Conservation (phyloP, 2,329 filamentous ascomycete genomes). For the Pestalotiopsis sp. region DNA sequence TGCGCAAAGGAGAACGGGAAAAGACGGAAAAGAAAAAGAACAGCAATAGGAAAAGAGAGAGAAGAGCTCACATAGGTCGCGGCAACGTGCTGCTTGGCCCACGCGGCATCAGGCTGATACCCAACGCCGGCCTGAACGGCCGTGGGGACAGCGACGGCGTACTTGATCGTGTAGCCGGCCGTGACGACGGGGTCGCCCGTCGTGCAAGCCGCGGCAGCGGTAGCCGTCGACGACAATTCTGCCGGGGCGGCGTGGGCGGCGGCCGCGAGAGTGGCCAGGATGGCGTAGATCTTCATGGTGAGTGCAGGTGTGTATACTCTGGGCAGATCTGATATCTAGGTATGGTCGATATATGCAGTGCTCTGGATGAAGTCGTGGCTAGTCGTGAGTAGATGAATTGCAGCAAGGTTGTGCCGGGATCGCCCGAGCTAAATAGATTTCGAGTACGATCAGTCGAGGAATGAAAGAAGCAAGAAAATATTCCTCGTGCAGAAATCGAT, state of each 20-base stretch:
- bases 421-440: background rate
- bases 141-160: slow-evolving; percentile 24
- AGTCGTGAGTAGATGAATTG: background rate
- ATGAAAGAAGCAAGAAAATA: background rate
- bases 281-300: background rate
- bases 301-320: background rate
- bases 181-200: slow-evolving; percentile 26
- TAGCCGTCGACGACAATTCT: background rate
- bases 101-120: slow-evolving; percentile 27
- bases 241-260: background rate
- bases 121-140: slow-evolving; percentile 14
- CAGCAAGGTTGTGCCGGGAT: background rate
- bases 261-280: background rate
- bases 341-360: background rate
- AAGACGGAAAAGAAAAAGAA: background rate
- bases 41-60: background rate
- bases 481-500: background rate
- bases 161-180: slow-evolving; percentile 32
- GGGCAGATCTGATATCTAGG: background rate
- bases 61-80: slow-evolving; percentile 26
- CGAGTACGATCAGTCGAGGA: background rate
- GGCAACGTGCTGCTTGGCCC: slow-evolving; percentile 26
- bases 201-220: slow-evolving; percentile 20
- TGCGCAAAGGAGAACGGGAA: background rate
- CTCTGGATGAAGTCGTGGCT: background rate